Evolutionary conservation across 202 grass and related monocot species (phyloP).

Genomic region (Saccharum hybrid): DNA sequence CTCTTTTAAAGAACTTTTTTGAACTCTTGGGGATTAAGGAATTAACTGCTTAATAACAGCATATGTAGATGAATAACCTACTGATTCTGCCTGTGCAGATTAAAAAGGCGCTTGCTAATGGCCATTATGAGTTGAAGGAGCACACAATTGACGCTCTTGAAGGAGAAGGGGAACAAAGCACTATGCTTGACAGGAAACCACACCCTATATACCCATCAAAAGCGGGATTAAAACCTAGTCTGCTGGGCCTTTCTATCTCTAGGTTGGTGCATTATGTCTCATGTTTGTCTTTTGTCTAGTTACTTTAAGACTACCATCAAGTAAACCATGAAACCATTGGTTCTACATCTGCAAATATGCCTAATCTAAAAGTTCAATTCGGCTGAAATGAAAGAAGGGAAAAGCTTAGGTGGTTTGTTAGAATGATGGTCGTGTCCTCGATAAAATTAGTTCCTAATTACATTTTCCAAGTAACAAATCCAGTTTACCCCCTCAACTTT

Average conservation of each 20-base stretch:
- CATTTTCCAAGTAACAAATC: background rate
- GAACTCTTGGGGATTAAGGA: background rate
- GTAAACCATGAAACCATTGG: constrained; percentile 10
- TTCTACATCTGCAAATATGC: constrained; percentile 22
- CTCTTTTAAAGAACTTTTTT: constrained; percentile 35
- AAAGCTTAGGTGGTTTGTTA: constrained; percentile 4
- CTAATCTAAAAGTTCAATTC: constrained; percentile 23
- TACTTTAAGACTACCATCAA: constrained; percentile 18
- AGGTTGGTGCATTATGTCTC: constrained; percentile 50
- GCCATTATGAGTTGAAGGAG: constrained; percentile 80
- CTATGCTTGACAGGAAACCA: constrained; percentile 71
- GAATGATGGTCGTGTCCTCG: constrained; percentile 12
- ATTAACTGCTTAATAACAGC: constrained; percentile 5
- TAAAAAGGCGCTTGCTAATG: constrained; percentile 56
- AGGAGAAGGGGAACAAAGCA: constrained; percentile 60
- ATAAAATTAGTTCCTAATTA: constrained; percentile 43
- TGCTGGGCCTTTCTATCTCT: constrained; percentile 57
- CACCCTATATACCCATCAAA: constrained; percentile 92
- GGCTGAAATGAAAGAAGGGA: constrained; percentile 13
- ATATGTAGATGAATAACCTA: constrained; percentile 32
- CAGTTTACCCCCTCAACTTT: constrained; percentile 10
- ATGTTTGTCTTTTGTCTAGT: background rate
- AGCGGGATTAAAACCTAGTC: constrained; percentile 58
- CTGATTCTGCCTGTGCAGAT: constrained; percentile 55
- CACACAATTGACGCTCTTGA: constrained; percentile 71